Evolutionary conservation across 164 flowering plant genomes (phyloP), one percentile per base, ranked within the genome.

Genomic region (Aristolochia contorta): DNA sequence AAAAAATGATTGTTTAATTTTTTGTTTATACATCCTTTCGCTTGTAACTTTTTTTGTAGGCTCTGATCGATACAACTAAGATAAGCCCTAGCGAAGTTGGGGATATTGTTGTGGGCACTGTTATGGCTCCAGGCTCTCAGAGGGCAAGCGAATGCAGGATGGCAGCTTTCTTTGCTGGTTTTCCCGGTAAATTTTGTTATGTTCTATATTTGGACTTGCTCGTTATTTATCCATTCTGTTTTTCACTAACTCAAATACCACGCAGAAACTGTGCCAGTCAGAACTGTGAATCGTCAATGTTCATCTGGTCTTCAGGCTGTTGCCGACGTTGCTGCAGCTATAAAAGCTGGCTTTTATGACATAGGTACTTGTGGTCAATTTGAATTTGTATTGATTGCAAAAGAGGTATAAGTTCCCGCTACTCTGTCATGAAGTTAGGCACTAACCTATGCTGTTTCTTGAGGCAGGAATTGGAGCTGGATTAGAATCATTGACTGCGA

Each of bases 281-380:
- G 92, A 68, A 94, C 97, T 49, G 99, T 94, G 63, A 94, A 91
- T 67, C 81, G 99, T 65, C 96, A 91, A 66, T 94, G 99, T 67
- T 85, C 99, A 30, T 94, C 99, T 53, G 99, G 99, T n/a, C 95
- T 94, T 62, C 99, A 94, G 68, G 99, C 97, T 24, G 97, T 91
- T 72, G 99, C 96, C 58, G 99, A 94, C 82, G 99, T 94, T 24
- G 99, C 95, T 77, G 96, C 99, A n/a, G 83, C 89, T 55, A 94
- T 94, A 51, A 91, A 73, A 76, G 96, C 99, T 65, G 99, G 99
- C 32, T 94, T 85, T 70, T 94, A 94, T 80, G 93, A 94, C 55
- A 89, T 94, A 51, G 99, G 99, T 94, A 65, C 60, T 27, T 30
- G 9, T 12, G 19, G 21, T 15, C 58, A 23, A 18, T 48, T 64